Base-by-base conservation (phyloP, 345 rosid species). In the Gossypium ekmanianum region DNA sequence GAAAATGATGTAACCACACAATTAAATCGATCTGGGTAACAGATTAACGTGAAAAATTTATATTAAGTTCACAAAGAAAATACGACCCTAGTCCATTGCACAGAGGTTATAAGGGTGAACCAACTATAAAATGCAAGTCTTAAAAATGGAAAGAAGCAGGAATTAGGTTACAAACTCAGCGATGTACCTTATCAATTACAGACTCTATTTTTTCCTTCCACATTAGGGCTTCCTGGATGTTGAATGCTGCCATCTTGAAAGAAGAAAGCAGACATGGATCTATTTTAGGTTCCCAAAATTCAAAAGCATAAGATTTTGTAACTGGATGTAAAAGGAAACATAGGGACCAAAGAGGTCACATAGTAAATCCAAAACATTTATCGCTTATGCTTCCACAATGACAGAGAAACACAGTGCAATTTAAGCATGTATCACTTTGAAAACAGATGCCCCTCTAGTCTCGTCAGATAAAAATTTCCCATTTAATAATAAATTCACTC, bases 191-290 rank as follows among this genome's bases (percentile, higher is more conserved):
- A 85, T 96, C 99, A 65, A 96, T 96, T 34, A 93, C 97, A 76
- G 78, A 75, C 86, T 93, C 97, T 74, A 93, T 87, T 78, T 90
- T 93, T 76, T 90, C 98, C 90, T 90, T 93, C 99, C 99, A 96
- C 61, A 82, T 81, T 71, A 90, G 78, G 70, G 93, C 95, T 83
- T 96, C 99, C 79, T 94, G 98, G 80, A 96, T 93, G 87, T 93
- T 96, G 85, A 96, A 93, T 73, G 99, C 99, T 68, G 99, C 99
- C 99, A 14, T 47, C 98, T 92, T 83, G 74, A 77, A 84, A 77
- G 55, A 82, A 65, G 57, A 83, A 68, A 51, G 65, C 59, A 79
- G 72, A 77, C 22, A 73, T 74, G 65, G 68, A 81, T 76, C 68
- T 61, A 39, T 57, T 18, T 43, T 58, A 54, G 63, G 43, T 51